Base-by-base conservation (phyloP, 225 moss, liverwort and hornwort genomes). In the Physcomitrellopsis africana region DNA sequence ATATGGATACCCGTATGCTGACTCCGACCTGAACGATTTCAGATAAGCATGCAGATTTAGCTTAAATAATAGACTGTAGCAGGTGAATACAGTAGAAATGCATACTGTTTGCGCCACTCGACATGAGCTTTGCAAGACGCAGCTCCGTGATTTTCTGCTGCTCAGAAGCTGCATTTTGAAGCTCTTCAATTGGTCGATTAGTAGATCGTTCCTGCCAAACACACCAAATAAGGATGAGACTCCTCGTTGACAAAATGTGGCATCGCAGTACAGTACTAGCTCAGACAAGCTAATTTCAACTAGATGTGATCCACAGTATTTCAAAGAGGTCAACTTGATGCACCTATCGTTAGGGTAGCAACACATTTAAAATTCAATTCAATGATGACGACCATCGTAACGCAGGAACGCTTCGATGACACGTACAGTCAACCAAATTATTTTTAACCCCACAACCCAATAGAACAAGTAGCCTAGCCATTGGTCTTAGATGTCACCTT, bases 61-160 rank as follows among this genome's bases (percentile, higher is more conserved):
- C 56, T 61, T 72, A 11, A 29, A 49, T 29, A 47, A n/a, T 23
- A 23, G 22, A 11, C 23, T 10, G 3, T 60, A 19, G 8, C 10
- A 27, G 43, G 61, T 51, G 32, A 12, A 53, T 11, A 18, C 5
- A 55, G n/a, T 27, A 51, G 49, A 56, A 23, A 52, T 68, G 26
- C 75, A 3, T 78, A 84, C 84, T 72, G 3, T 9, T 71, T 12
- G 80, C 65, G 32, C 73, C 60, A 15, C 60, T 51, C 7, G 81
- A 81, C 77, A 83, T 77, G 75, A 99, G 81, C 79, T 88, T 88
- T 22, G 69, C 83, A 63, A 95, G 85, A 23, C 95, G 95, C 17
- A 95, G 77, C 79, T 99, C 95, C 18, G 95, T 95, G 63, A 99
- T 93, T 72, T 93, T 95, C 67, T 95, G 95, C 80, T 95, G 99